Evolutionary conservation across 306 rosid genomes (phyloP), one percentile per base, ranked within the genome.

Genomic region (Bauhinia variegata): DNA sequence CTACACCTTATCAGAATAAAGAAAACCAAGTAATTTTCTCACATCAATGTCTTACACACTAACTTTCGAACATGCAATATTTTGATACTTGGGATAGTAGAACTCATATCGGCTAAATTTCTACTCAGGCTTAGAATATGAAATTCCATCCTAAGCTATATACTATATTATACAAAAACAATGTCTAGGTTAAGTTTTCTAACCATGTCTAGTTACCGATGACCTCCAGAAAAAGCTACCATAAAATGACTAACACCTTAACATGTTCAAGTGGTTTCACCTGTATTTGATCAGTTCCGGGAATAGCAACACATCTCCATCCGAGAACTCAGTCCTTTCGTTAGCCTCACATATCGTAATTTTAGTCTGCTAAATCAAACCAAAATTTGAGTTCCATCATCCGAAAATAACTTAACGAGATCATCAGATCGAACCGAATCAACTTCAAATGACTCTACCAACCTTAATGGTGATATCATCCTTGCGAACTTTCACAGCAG

Each of bases 401-500:
- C n/a, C 39, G 19, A 37, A 38, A 6, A 12, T 11, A 54, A 47
- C 12, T 32, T 61, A 43, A 51, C 47, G 42, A 54, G 8, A 59
- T 19, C 36, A 51, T 55, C 16, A 10, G 44, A 43, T 62, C 49
- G 17, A 7, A 68, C 14, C 14, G n/a, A 42, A 8, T 12, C n/a
- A 42, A 42, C 1, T 1, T 0, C 8, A 18, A 3, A 23, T 7
- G 11, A 2, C n/a, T 9, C 4, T n/a, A 38, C 65, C 13, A 30
- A 88, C 95, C 88, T 84, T 89, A 32, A 86, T 31, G 12, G 82
- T 7, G 50, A 81, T 56, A 17, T 79, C 88, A 11, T 81, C 72
- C 73, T 89, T 88, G 64, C 93, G 87, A 69, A 84, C 76, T 61
- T 41, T 87, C 67, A 78, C 70, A 23, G 84, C 82, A 7, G 78